Conservation (phyloP, 768 basidiomycete genomes). For the Suillus weaverae region DNA sequence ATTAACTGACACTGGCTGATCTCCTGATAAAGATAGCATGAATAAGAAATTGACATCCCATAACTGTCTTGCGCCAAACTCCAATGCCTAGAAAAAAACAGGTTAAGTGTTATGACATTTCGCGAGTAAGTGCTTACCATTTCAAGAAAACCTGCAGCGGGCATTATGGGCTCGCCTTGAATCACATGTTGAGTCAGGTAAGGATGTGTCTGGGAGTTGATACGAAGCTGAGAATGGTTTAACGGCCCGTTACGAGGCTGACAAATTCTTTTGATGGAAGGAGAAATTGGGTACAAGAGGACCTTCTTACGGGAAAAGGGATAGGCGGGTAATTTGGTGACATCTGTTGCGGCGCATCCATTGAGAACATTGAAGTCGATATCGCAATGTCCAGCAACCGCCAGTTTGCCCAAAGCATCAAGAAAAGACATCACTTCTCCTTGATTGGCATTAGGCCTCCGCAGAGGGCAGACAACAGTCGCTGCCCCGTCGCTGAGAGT, state of each 20-base stretch:
- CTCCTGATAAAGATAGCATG: slow-evolving; percentile 4
- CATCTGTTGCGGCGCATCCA: slow-evolving; percentile 11
- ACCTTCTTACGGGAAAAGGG: slow-evolving; percentile 29
- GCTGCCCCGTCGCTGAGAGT: not conserved
- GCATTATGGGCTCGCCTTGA: slow-evolving; percentile 45
- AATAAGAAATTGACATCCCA: slow-evolving; percentile 4
- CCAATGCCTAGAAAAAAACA: not conserved
- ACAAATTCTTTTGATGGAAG: slow-evolving; percentile 20
- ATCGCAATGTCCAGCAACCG: slow-evolving; percentile 28
- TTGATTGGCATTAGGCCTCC: slow-evolving; percentile 1
- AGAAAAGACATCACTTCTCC: slow-evolving; percentile 30
- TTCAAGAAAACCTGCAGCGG: slow-evolving; percentile 43
- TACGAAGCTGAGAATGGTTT: slow-evolving; percentile 34
- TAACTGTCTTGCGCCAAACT: slow-evolving; percentile 1
- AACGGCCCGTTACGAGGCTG: slow-evolving; percentile 34
- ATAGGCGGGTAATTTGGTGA: not conserved
- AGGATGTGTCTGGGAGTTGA: slow-evolving; percentile 40
- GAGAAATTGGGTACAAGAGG: slow-evolving; percentile 19
- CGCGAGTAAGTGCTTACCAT: slow-evolving; percentile 31
- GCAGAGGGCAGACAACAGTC: not conserved
- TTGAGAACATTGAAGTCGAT: slow-evolving; percentile 36
- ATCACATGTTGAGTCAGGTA: slow-evolving; percentile 46
- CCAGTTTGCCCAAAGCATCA: slow-evolving; percentile 29
- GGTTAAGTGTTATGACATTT: too few species aligned
- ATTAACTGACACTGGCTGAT: slow-evolving; percentile 1